phyloP scores from a whole-genome alignment of 148 eudicot species.

The Rhododendron kiyosumense region DNA sequence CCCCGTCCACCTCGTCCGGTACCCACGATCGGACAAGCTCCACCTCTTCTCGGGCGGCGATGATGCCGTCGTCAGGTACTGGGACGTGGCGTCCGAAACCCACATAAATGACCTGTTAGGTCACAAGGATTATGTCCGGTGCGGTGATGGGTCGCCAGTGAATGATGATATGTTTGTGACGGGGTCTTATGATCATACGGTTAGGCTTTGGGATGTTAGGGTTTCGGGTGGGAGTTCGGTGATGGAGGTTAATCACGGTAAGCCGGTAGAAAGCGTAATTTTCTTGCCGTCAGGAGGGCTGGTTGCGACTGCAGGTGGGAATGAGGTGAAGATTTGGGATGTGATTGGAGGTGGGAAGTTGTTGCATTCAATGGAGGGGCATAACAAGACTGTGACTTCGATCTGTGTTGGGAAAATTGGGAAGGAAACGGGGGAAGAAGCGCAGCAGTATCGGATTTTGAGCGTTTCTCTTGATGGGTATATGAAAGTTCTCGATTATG shows the following conservation, averaged over 20 bases:
- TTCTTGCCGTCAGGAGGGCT: slow-evolving; percentile 79
- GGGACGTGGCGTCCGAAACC: slow-evolving; percentile 70
- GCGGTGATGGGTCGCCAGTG: slow-evolving; percentile 54
- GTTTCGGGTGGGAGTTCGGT: slow-evolving; percentile 29
- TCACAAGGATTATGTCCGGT: slow-evolving; percentile 82
- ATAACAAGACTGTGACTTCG: slow-evolving; percentile 85
- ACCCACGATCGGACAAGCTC: slow-evolving; percentile 52
- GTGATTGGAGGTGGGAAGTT: slow-evolving; percentile 85
- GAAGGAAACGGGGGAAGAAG: slow-evolving; percentile 46
- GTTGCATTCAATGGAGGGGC: slow-evolving; percentile 67
- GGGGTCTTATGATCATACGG: slow-evolving; percentile 76
- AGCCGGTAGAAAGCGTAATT: slow-evolving; percentile 71
- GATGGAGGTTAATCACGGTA: slow-evolving; percentile 68
- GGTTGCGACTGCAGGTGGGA: slow-evolving; percentile 79
- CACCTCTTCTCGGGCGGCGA: slow-evolving; percentile 73
- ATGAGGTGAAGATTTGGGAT: slow-evolving; percentile 91
- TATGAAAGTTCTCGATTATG: slow-evolving; percentile 83
- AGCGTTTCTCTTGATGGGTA: slow-evolving; percentile 89
- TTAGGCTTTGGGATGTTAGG: slow-evolving; percentile 90
- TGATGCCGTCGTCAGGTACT: slow-evolving; percentile 65
- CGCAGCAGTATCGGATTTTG: slow-evolving; percentile 56
- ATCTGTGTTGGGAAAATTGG: slow-evolving; percentile 73
- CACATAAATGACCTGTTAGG: slow-evolving; percentile 36
- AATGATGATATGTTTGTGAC: slow-evolving; percentile 76
- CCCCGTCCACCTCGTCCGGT: slow-evolving; percentile 52